These are phyloP conservation scores for Ananas comosus DNA, from an alignment of 176 grass and related monocot genomes.

Conservation along the genomic window DNA sequence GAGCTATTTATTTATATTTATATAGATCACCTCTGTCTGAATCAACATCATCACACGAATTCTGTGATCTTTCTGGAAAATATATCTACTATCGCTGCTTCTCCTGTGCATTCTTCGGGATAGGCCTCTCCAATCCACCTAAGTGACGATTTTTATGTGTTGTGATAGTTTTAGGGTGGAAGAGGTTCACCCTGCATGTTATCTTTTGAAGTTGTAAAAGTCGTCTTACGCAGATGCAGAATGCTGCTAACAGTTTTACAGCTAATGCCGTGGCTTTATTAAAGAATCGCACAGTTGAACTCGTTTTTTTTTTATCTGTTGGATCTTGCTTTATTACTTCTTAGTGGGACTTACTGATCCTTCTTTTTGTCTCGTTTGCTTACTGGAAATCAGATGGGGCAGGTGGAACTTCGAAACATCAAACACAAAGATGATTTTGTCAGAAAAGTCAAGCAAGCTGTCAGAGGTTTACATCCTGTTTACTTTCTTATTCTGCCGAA, in stretches of 20 bases:
- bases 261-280: too few relatives aligned
- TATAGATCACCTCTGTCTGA: too few relatives aligned
- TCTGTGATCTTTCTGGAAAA: too few relatives aligned
- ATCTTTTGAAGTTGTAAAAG: background rate
- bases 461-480: slow-evolving; percentile 34
- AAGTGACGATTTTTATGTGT: background rate
- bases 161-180: background rate
- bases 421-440: slow-evolving; percentile 62
- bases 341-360: background rate
- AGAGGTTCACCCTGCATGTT: background rate
- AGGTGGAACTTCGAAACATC: slow-evolving; percentile 47
- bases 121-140: too few relatives aligned
- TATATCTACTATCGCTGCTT: too few relatives aligned
- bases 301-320: too few relatives aligned
- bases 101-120: too few relatives aligned
- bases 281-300: too few relatives aligned
- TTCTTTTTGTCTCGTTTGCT: background rate
- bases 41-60: too few relatives aligned
- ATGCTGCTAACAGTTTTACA: background rate
- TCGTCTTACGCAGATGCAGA: background rate
- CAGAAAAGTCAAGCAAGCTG: slow-evolving; percentile 43
- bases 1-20: too few relatives aligned
- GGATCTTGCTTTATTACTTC: background rate
- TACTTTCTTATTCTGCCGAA: background rate
- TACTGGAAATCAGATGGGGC: slow-evolving; percentile 34